Percentiles rank a stretch among this genome's conserved stretches.
These are phyloP conservation scores for Camelina neglecta DNA, from an alignment of 345 rosid genomes.

Conservation along the genomic window DNA sequence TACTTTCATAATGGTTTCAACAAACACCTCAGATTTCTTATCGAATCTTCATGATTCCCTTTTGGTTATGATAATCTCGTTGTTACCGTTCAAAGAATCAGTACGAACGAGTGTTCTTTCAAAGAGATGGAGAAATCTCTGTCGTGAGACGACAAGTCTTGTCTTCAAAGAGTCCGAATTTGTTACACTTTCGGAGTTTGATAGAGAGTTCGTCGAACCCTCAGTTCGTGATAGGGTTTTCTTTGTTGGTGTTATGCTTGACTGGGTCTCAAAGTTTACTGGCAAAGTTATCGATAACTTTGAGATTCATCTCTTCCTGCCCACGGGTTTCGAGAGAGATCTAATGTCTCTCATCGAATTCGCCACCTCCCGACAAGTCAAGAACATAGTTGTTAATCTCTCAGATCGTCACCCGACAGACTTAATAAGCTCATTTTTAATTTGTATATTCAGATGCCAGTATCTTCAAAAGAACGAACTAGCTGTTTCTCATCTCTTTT, in stretches of 20 bases:
- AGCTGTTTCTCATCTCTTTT: slow-evolving; percentile 29
- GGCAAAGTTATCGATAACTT: slow-evolving; percentile 1
- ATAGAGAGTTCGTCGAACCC: neutral
- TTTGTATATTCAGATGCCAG: neutral
- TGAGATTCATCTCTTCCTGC: slow-evolving; percentile 18
- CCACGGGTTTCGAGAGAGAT: neutral
- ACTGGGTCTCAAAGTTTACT: slow-evolving; percentile 15
- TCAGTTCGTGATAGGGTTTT: neutral
- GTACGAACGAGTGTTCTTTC: slow-evolving; percentile 33
- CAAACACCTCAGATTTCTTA: neutral
- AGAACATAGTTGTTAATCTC: slow-evolving; percentile 26
- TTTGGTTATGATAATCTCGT: slow-evolving; percentile 2
- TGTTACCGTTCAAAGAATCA: slow-evolving; percentile 25
- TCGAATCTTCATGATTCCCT: slow-evolving; percentile 16
- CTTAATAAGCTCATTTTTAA: too few species aligned
- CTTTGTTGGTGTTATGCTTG: neutral
- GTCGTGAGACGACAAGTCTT: slow-evolving; percentile 7
- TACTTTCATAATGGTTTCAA: slow-evolving; percentile 8
- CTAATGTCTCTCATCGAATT: slow-evolving; percentile 21
- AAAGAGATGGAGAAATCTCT: slow-evolving; percentile 28
- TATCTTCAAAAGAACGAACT: neutral
- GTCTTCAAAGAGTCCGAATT: slow-evolving; percentile 35
- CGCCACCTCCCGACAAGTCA: slow-evolving; percentile 5
- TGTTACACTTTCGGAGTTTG: neutral
- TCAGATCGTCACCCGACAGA: neutral